Conservation (phyloP, 2,329 filamentous ascomycete genomes). For the Cordyceps javanica region DNA sequence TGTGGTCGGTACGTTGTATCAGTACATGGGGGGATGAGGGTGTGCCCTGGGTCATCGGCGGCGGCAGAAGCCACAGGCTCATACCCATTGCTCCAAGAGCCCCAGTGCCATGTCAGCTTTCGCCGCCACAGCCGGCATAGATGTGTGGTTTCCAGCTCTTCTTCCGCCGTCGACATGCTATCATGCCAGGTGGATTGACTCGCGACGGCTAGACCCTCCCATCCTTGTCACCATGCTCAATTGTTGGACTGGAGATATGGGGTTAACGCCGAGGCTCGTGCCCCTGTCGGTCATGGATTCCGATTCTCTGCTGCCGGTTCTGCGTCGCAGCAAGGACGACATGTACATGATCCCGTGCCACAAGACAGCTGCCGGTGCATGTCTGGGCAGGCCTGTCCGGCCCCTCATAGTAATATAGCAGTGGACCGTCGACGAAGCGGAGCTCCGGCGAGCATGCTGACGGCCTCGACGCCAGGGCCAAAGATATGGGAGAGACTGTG, state of each 20-base stretch:
- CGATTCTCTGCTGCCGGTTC: neutral
- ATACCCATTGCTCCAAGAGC: neutral
- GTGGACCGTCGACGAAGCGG: neutral
- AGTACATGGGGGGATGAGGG: neutral
- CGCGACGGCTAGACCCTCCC: neutral
- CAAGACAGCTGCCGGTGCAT: slow-evolving; percentile 8
- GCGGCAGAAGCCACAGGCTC: slow-evolving; percentile 5
- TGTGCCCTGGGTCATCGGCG: slow-evolving; percentile 4
- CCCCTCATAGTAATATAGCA: neutral
- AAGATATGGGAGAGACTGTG: neutral
- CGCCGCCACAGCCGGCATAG: neutral
- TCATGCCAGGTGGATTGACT: slow-evolving; percentile 1
- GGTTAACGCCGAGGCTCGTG: neutral
- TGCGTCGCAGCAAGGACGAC: neutral
- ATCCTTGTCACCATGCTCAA: neutral
- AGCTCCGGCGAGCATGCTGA: neutral
- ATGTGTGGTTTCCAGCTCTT: neutral
- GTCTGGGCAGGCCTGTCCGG: neutral
- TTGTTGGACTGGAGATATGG: neutral
- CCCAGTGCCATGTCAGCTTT: slow-evolving; percentile 9
- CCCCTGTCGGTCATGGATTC: neutral
- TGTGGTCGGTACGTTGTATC: slow-evolving; percentile 2
- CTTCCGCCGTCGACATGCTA: neutral
- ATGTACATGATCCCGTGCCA: slow-evolving; percentile 6
- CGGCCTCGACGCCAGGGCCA: neutral